Evolutionary conservation across 768 basidiomycete genomes (phyloP), one percentile per base, ranked within the genome.

Genomic region (Phlebiopsis flavidoalba): DNA sequence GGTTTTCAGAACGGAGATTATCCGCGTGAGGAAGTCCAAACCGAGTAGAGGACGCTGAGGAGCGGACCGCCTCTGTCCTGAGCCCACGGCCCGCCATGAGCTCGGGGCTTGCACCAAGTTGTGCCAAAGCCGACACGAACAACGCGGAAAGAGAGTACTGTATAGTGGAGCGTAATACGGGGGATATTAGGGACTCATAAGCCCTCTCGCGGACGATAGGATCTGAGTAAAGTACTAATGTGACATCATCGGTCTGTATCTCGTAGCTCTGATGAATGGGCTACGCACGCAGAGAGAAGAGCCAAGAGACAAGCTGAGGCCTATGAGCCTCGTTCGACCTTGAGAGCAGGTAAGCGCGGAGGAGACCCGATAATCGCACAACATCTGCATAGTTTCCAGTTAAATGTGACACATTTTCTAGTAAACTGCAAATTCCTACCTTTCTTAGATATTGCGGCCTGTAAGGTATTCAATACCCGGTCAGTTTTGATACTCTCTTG

Each of bases 211-310:
- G 11, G 40, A 43, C 8, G 17, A 17, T 43, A 8, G 40, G 11
- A 43, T 43, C 40, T 17, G 40, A 17, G 40, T 12, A 43, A 17
- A 43, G 40, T 8, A 12, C 40, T 43, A 17, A 12, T 3, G 40
- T 8, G 17, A 10, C 40, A 46, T 40, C 22, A 70, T 64, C 5
- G 84, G 68, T 21, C 72, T 70, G 11, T 61, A 66, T 12, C 53
- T 19, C 35, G 60, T 12, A 12, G 6, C 24, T 21, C 3, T 43
- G 46, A 33, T 22, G 45, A 47, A 33, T 21, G 26, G 12, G 26
- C n/a, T 43, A 43, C 64, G 12, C 58, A 81, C 85, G 81, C 52
- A 79, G 63, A 46, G 74, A 55, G 55, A 76, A 79, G 8, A 86
- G 63, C 67, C 75, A 80, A 15, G 73, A 66, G 15, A 80, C 63